Conservation (phyloP, 169 alveolate species). For the Plasmodium cynomolgi region DNA sequence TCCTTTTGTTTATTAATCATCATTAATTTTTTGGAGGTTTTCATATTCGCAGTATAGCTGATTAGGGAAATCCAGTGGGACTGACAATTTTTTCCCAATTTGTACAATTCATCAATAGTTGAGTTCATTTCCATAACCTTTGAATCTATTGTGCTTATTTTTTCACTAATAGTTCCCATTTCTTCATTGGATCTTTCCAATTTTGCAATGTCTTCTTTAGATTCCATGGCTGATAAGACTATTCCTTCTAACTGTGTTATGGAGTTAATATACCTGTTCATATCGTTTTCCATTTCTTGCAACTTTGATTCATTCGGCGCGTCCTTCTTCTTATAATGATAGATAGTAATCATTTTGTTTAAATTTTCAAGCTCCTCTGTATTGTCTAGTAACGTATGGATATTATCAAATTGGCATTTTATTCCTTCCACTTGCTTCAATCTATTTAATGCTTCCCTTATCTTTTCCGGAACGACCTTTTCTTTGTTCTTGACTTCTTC, state of each 20-base stretch:
- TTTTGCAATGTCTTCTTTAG: background rate
- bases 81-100: slow-evolving; percentile 10
- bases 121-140: background rate
- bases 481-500: background rate
- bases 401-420: background rate
- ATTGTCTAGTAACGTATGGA: background rate
- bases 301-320: background rate
- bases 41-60: background rate
- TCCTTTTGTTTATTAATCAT: slow-evolving; percentile 19
- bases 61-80: background rate
- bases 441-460: background rate
- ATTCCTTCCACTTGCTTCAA: background rate
- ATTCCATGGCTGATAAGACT: background rate
- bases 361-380: slow-evolving; percentile 3
- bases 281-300: background rate
- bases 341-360: background rate
- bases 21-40: background rate
- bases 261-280: background rate
- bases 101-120: background rate
- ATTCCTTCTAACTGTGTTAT: background rate
- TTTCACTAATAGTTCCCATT: background rate
- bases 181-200: background rate
- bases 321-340: background rate
- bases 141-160: background rate
- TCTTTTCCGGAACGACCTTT: background rate